A percentile compares a stretch with the other conserved stretches of the same genome.
phyloP scores from a whole-genome alignment of 2,329 filamentous ascomycete species.

The Phoma sp. region DNA sequence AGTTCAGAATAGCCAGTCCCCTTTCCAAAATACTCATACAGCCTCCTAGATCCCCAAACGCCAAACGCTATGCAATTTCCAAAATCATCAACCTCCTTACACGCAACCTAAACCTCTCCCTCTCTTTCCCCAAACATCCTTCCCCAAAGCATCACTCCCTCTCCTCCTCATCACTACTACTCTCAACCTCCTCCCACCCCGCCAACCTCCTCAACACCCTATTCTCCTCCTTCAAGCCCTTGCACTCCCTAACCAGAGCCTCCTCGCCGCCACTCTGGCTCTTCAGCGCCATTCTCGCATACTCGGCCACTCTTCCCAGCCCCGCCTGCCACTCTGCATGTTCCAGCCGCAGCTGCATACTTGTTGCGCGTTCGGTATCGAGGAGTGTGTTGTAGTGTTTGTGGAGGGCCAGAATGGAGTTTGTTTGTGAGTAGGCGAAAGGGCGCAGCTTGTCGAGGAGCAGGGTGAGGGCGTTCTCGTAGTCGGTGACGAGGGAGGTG shows the following conservation, averaged over 20 bases:
- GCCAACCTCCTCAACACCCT: conserved; percentile 52
- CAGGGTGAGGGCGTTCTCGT: conserved; percentile 51
- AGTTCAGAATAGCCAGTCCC: too few relatives aligned
- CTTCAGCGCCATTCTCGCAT: conserved; percentile 49
- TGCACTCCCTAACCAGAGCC: conserved; percentile 47
- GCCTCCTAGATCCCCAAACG: too few relatives aligned
- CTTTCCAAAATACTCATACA: too few relatives aligned
- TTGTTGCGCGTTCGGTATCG: conserved; percentile 51
- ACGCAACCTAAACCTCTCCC: too few relatives aligned
- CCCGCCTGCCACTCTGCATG: conserved; percentile 58
- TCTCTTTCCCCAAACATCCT: too few relatives aligned
- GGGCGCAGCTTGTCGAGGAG: conserved; percentile 47
- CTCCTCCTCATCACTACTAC: conserved; percentile 50
- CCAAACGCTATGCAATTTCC: too few relatives aligned
- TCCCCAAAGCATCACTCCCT: background rate
- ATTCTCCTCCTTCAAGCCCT: conserved; percentile 56
- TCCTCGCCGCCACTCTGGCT: conserved; percentile 46
- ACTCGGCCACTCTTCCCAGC: conserved; percentile 51
- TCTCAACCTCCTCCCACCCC: conserved; percentile 53
- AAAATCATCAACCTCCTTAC: too few relatives aligned
- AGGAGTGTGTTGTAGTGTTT: conserved; percentile 56
- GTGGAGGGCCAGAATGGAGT: conserved; percentile 52
- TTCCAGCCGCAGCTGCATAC: conserved; percentile 54
- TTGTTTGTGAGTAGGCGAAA: conserved; percentile 26
- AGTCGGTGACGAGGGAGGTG: conserved; percentile 44